Percentiles rank a stretch among this genome's conserved stretches.
Evolutionary conservation across 768 basidiomycete genomes (phyloP).

Genomic region (Suillus subalutaceus): DNA sequence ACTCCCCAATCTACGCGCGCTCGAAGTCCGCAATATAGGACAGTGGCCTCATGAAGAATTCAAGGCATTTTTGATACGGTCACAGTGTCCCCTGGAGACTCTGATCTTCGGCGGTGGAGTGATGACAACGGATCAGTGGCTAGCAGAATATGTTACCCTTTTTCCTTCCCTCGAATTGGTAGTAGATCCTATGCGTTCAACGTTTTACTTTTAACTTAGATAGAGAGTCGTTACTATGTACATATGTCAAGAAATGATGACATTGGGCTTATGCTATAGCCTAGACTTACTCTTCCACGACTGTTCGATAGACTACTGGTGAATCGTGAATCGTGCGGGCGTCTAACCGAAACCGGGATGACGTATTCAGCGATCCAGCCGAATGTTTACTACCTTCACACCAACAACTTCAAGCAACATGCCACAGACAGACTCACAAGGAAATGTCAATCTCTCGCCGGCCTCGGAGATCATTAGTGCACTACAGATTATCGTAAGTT

Average conservation of each 20-base stretch:
- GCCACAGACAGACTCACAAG: background rate
- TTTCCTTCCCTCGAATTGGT: background rate
- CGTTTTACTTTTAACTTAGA: too few species aligned
- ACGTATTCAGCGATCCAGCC: too few species aligned
- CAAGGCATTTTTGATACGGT: background rate
- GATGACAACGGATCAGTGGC: background rate
- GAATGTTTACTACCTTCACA: too few species aligned
- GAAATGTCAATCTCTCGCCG: too few species aligned
- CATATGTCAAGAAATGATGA: too few species aligned
- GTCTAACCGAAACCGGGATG: too few species aligned
- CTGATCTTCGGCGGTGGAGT: background rate
- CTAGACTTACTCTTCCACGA: too few species aligned
- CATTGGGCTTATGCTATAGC: too few species aligned
- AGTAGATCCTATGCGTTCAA: too few species aligned
- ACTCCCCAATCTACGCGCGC: background rate
- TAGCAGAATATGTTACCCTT: background rate
- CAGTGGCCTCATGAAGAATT: background rate
- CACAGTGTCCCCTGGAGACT: background rate
- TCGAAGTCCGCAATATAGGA: background rate
- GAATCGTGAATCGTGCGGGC: too few species aligned
- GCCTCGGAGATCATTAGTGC: background rate
- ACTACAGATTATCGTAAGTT: background rate
- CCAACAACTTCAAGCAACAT: background rate
- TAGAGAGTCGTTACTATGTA: too few species aligned
- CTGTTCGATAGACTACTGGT: too few species aligned